Evolutionary conservation across 345 rosid species (phyloP).

Genomic region (Linum usitatissimum): DNA sequence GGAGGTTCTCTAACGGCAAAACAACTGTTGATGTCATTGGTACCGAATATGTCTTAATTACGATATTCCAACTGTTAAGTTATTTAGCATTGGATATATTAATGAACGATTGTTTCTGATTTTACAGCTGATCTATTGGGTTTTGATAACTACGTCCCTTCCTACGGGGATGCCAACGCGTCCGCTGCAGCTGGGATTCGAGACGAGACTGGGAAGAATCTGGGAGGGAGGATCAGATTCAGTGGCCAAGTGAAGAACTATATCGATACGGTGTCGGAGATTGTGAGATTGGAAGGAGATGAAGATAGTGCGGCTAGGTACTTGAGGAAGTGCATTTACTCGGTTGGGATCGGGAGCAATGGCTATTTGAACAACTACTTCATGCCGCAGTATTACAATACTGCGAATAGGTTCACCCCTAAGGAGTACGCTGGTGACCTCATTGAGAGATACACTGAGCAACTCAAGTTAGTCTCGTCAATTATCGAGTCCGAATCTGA

Average conservation of each 20-base stretch:
- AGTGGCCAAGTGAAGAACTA: conserved; percentile 6
- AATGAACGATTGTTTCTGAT: no score
- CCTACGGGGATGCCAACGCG: neutral
- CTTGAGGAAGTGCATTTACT: conserved; percentile 15
- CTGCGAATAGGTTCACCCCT: conserved; percentile 2
- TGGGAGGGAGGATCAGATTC: conserved; percentile 7
- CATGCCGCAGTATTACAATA: neutral
- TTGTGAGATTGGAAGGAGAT: conserved; percentile 2
- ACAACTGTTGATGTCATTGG: neutral
- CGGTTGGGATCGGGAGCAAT: conserved; percentile 9
- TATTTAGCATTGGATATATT: no score
- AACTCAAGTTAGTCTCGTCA: conserved; percentile 1
- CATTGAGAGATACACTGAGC: conserved; percentile 7
- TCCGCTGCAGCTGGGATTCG: neutral
- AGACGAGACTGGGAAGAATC: conserved; percentile 51
- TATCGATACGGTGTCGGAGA: neutral
- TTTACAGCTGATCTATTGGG: neutral
- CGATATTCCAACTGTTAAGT: no score
- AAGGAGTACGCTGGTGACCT: conserved; percentile 9
- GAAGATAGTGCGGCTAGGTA: neutral
- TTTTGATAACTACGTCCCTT: neutral
- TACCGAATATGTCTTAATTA: neutral
- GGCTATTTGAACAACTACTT: conserved; percentile 17
- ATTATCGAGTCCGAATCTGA: no score
- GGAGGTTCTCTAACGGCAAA: conserved; percentile 14